Evolutionary conservation across 805 yeast genomes (phyloP).

Genomic region (Saturnispora sanitii): DNA sequence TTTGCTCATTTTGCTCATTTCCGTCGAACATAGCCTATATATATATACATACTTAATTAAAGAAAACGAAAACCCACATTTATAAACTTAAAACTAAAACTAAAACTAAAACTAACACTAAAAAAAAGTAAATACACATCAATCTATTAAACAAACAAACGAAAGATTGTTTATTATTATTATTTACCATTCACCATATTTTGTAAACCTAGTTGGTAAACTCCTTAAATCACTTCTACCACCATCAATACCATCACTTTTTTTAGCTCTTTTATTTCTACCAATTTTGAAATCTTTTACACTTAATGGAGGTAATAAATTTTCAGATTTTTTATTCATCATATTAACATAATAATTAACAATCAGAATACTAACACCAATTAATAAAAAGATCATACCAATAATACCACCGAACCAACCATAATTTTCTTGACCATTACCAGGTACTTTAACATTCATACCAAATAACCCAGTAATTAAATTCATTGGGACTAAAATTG

Average conservation of each 20-base stretch:
- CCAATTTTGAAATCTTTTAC: conserved; percentile 25
- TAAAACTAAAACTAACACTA: neutral
- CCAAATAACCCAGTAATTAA: conserved; percentile 88
- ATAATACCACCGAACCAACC: conserved; percentile 45
- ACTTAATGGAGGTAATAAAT: conserved; percentile 16
- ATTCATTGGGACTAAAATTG: conserved; percentile 82
- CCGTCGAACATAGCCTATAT: neutral
- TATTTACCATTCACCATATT: conserved; percentile 24
- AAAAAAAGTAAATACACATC: neutral
- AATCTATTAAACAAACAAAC: neutral
- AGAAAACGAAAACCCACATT: too few relatives aligned
- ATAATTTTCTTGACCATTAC: conserved; percentile 32
- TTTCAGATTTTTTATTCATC: conserved; percentile 13
- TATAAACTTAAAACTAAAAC: too few relatives aligned
- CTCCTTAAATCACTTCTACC: conserved; percentile 22
- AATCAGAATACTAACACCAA: conserved; percentile 15
- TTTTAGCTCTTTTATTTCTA: conserved; percentile 15
- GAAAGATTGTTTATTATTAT: neutral
- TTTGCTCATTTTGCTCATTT: neutral
- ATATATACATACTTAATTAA: too few relatives aligned
- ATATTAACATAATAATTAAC: conserved; percentile 21
- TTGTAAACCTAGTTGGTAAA: conserved; percentile 25
- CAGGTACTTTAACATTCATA: conserved; percentile 90
- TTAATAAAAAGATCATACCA: conserved; percentile 22
- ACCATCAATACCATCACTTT: conserved; percentile 8